phyloP scores from a whole-genome alignment of 2,329 filamentous ascomycete species.

The Pezicula carpinea region DNA sequence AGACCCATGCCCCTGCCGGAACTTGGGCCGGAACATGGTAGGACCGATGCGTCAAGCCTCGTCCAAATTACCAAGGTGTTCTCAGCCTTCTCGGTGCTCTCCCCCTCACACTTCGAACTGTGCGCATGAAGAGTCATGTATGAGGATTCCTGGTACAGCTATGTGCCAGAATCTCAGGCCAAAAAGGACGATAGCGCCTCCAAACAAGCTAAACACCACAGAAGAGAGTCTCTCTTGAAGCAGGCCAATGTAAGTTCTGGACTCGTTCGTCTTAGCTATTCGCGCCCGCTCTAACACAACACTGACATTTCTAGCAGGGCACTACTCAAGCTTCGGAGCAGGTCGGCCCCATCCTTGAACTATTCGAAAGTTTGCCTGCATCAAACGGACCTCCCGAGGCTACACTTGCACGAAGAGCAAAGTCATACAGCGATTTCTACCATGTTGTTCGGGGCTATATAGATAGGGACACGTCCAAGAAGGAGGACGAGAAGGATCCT shows the following conservation, averaged over 20 bases:
- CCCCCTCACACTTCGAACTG: too few relatives aligned
- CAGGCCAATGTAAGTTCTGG: slow-evolving; percentile 55
- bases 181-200: slow-evolving; percentile 42
- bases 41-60: too few relatives aligned
- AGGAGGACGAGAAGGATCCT: slow-evolving; percentile 13
- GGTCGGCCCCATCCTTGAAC: slow-evolving; percentile 51
- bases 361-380: slow-evolving; percentile 52
- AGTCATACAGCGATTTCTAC: slow-evolving; percentile 77
- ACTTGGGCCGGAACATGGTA: too few relatives aligned
- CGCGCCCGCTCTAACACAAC: slow-evolving; percentile 18
- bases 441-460: slow-evolving; percentile 54
- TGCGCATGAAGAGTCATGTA: slow-evolving; percentile 51
- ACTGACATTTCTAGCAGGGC: slow-evolving; percentile 35
- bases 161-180: slow-evolving; percentile 58
- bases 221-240: slow-evolving; percentile 66
- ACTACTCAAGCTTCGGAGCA: slow-evolving; percentile 50
- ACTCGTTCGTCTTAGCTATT: slow-evolving; percentile 14
- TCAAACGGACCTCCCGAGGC: slow-evolving; percentile 60
- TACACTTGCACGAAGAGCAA: slow-evolving; percentile 59
- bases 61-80: slow-evolving; percentile 2
- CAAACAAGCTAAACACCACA: slow-evolving; percentile 50
- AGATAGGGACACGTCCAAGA: slow-evolving; percentile 41
- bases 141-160: slow-evolving; percentile 81
- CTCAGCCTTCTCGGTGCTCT: slow-evolving; percentile 7
- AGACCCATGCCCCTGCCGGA: too few relatives aligned